Evolutionary conservation across 2,329 filamentous ascomycete genomes (phyloP).

Genomic region (Gliomastix tumulicola): DNA sequence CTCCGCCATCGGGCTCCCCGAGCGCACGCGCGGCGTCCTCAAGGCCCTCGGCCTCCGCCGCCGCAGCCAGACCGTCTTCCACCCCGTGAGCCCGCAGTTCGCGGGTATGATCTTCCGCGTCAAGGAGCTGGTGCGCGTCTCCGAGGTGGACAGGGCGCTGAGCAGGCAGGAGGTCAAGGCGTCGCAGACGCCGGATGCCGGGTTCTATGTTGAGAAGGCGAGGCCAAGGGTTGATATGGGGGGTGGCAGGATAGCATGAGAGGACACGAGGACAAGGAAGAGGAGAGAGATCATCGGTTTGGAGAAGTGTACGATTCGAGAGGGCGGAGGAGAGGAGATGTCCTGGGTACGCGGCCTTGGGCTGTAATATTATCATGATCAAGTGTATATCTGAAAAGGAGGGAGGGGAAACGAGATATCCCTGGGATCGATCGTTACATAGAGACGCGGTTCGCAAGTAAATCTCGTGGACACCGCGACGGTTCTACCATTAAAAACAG

Average conservation of each 20-base stretch:
- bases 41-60: slow-evolving; percentile 78
- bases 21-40: slow-evolving; percentile 73
- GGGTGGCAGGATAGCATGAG: slow-evolving; percentile 4
- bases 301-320: too few relatives aligned
- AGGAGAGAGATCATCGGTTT: background rate
- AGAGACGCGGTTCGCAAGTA: too few relatives aligned
- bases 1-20: slow-evolving; percentile 80
- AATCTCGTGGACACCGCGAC: too few relatives aligned
- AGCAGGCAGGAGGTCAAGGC: slow-evolving; percentile 63
- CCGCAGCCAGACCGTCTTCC: slow-evolving; percentile 82
- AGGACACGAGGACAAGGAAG: slow-evolving; percentile 2
- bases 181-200: slow-evolving; percentile 66
- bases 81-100: slow-evolving; percentile 71
- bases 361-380: too few relatives aligned
- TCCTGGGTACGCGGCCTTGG: too few relatives aligned
- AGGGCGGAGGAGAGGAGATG: too few relatives aligned
- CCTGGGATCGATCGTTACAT: too few relatives aligned
- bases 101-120: slow-evolving; percentile 91
- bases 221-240: slow-evolving; percentile 14
- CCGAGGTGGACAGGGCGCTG: slow-evolving; percentile 63
- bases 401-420: too few relatives aligned
- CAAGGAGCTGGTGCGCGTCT: slow-evolving; percentile 81
- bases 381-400: too few relatives aligned
- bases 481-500: too few relatives aligned
- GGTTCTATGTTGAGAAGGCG: slow-evolving; percentile 70